These are phyloP conservation scores for Fusarium denticulatum DNA, from an alignment of 2,329 filamentous ascomycete genomes.

Conservation along the genomic window DNA sequence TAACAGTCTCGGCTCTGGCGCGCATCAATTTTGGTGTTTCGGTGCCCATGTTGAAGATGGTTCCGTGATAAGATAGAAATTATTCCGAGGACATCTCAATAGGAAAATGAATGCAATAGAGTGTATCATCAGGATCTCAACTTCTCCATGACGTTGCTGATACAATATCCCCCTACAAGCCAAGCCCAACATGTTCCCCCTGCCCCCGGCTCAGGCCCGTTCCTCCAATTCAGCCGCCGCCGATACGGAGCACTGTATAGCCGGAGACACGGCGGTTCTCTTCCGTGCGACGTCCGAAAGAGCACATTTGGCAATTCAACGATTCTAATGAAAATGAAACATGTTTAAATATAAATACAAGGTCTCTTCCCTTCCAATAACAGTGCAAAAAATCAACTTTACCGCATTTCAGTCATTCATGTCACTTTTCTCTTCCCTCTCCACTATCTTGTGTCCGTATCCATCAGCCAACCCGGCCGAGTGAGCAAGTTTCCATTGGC, in stretches of 20 bases:
- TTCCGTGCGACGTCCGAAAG: slow-evolving; percentile 19
- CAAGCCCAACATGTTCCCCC: slow-evolving; percentile 1
- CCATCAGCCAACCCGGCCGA: slow-evolving; percentile 42
- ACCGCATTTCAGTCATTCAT: slow-evolving; percentile 1
- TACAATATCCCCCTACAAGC: not conserved
- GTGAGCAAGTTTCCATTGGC: slow-evolving; percentile 61
- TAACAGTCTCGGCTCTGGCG: not conserved
- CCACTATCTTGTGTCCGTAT: slow-evolving; percentile 31
- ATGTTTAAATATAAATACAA: not conserved
- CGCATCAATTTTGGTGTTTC: not conserved
- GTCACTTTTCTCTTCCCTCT: slow-evolving; percentile 19
- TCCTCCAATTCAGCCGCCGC: slow-evolving; percentile 12
- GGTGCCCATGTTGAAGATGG: not conserved
- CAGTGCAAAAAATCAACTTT: not conserved
- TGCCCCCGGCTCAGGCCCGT: slow-evolving; percentile 18
- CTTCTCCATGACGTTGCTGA: not conserved
- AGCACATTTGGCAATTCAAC: not conserved
- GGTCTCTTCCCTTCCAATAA: not conserved
- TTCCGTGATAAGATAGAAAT: not conserved
- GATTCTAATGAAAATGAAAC: not conserved
- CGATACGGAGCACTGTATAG: slow-evolving; percentile 24
- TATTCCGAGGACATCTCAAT: not conserved
- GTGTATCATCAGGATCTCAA: not conserved
- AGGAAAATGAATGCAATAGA: not conserved
- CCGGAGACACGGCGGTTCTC: slow-evolving; percentile 20